Evolutionary conservation across 768 basidiomycete species (phyloP), one percentile per base, ranked within the genome.

Genomic region (Suillus subalutaceus): DNA sequence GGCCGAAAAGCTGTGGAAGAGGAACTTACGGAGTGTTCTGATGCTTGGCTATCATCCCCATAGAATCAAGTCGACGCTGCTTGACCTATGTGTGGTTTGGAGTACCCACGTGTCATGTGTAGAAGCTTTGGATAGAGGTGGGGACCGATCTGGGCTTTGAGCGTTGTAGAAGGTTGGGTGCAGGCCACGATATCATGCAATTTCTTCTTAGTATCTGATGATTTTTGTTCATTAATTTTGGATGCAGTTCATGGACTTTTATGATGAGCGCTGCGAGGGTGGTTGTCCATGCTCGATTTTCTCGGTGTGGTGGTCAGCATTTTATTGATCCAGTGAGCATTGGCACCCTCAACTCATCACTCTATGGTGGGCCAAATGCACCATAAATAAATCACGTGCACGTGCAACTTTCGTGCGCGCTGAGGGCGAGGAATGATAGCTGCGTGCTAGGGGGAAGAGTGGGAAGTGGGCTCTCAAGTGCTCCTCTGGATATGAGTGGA

Each of bases 1-100:
- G 96, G 96, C 6, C 75, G 79, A 63, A 81, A 84, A 70, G 93
- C 91, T 2, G 79, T 97, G 16, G 85, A 93, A 74, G 90, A 91
- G 67, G 93, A 96, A 72, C 72, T 92, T 9, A 64, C 38, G 26
- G 76, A 77, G 56, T 56, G 37, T 20, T 6, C 44, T 41, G 53
- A 55, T 2, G 10, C 16, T 18, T 55, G 30, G 30, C 16, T 32
- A 1, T 32, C 30, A 18, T 52, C 50, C 10, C 40, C 58, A 12
- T 59, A 59, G 58, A 59, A 41, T 10, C 50, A 23, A 52, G 23
- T 52, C 15, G 15, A 53, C 18, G 53, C 32, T 23, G 26, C 40
- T 26, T 41, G 58, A 41, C 40, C 40, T 40, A n/a, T 16, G n/a
- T 4, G 23, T 6, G 48, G 37, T 37, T 37, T 37, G 37, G 37